Conservation (phyloP, 1,139 yeast genomes). For the Saccharomyces uvarum region DNA sequence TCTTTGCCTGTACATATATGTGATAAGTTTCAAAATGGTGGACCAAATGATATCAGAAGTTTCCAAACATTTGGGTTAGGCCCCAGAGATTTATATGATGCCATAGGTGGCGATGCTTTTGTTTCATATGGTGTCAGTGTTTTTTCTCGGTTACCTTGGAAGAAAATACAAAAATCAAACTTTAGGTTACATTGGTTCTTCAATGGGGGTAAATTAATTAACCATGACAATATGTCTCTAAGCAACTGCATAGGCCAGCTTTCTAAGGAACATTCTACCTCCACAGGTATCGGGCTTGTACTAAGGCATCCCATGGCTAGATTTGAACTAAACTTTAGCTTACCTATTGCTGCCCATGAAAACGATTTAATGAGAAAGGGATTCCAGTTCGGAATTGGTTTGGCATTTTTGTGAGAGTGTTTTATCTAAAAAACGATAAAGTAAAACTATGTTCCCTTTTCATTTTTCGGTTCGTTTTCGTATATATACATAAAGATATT, state of each 20-base stretch:
- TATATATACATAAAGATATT: not conserved
- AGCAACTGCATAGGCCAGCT: constrained; percentile 29
- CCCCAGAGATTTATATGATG: constrained; percentile 50
- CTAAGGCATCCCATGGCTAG: constrained; percentile 86
- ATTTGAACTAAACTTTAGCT: constrained; percentile 77
- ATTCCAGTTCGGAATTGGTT: constrained; percentile 85
- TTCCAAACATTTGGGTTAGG: constrained; percentile 62
- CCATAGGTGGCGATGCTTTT: constrained; percentile 78
- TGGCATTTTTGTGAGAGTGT: constrained; percentile 60
- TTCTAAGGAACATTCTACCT: constrained; percentile 41
- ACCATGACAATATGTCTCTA: constrained; percentile 29
- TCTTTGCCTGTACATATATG: constrained; percentile 27
- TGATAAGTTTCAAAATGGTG: constrained; percentile 56
- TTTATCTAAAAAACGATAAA: constrained; percentile 16
- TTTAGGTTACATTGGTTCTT: constrained; percentile 63
- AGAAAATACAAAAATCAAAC: constrained; percentile 43
- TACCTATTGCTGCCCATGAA: constrained; percentile 62
- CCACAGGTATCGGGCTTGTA: constrained; percentile 69
- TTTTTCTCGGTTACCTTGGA: constrained; percentile 58
- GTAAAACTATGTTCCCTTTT: not conserved
- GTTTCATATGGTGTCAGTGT: constrained; percentile 64
- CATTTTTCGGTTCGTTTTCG: not conserved
- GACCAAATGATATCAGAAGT: constrained; percentile 31
- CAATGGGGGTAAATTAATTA: constrained; percentile 64
- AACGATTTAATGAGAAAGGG: constrained; percentile 75